Percentiles rank a stretch among this genome's conserved stretches.
These are phyloP conservation scores for Nakaseomyces bracarensis DNA, from an alignment of 1,139 yeast genomes.

Conservation along the genomic window DNA sequence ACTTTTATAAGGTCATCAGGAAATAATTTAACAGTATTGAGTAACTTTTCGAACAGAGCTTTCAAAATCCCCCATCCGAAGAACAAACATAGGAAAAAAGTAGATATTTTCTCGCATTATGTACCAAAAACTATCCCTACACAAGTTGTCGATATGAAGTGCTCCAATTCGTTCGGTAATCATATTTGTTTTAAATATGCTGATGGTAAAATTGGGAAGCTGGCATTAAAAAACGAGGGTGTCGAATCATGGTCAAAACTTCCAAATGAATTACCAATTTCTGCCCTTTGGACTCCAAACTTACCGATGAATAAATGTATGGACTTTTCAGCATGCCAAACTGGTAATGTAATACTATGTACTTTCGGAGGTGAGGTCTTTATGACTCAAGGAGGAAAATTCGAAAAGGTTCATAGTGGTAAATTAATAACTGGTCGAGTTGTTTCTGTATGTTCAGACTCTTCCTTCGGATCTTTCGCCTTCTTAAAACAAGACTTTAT, in stretches of 20 bases:
- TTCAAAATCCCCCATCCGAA: slow-evolving; percentile 36
- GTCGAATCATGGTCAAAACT: slow-evolving; percentile 22
- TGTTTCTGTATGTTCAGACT: slow-evolving; percentile 56
- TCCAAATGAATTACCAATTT: slow-evolving; percentile 22
- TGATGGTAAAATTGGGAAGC: slow-evolving; percentile 28
- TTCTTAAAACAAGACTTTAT: slow-evolving; percentile 60
- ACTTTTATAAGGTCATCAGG: slow-evolving; percentile 57
- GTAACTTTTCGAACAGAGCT: slow-evolving; percentile 50
- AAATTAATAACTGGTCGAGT: slow-evolving; percentile 25
- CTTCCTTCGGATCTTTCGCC: slow-evolving; percentile 58
- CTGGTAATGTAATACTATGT: slow-evolving; percentile 62
- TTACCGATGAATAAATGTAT: slow-evolving; percentile 29
- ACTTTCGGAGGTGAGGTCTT: slow-evolving; percentile 62
- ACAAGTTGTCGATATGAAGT: slow-evolving; percentile 24
- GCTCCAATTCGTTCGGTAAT: slow-evolving; percentile 28
- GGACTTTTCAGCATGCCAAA: slow-evolving; percentile 61
- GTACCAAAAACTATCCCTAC: slow-evolving; percentile 23
- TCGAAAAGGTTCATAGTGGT: slow-evolving; percentile 21
- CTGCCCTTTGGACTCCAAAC: slow-evolving; percentile 32
- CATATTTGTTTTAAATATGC: slow-evolving; percentile 24
- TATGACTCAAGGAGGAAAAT: slow-evolving; percentile 22
- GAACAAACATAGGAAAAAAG: slow-evolving; percentile 14
- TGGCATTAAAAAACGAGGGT: slow-evolving; percentile 18
- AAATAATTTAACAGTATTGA: slow-evolving; percentile 56
- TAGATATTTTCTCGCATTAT: slow-evolving; percentile 25